Base-by-base conservation (phyloP, 208 protist species). In the Leishmania guyanensis region DNA sequence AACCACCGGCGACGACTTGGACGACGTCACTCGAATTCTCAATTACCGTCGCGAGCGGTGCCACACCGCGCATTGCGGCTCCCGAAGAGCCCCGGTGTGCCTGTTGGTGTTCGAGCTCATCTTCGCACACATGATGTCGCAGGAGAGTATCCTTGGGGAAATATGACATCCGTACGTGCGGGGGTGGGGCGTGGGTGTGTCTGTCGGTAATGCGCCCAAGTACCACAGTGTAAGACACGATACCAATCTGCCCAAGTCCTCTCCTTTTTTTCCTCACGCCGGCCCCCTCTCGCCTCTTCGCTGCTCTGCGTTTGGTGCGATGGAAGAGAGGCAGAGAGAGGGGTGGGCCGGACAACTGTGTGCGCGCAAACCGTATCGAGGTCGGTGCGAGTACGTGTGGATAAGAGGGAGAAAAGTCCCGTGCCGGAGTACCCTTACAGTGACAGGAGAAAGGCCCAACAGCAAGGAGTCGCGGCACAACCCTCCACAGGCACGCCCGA, bases 61-160 rank as follows among this genome's bases (percentile, higher is more conserved):
- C 22, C 14, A 46, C 20, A 3, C 48, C 17, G 46, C 20, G 69
- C 12, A 51, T 53, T 12, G 53, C 16, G 29, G 50, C 16, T 14
- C 29, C 26, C 2, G 72, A 22, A 16, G 48, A 64, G 29, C 9
- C 22, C n/a, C 56, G 22, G n/a, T 12, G n/a, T 5, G 70, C 20
- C 36, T 64, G 74, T 14, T 72, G 54, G 9, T 43, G 16, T 0
- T 80, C 33, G 54, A 58, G 51, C 14, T 79, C 81, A 22, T 77
- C 72, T 17, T 85, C 80, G 65, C 72, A 84, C 36, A 64, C 10
- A 36, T 71, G 79, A 68, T 85, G 77, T 33, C 81, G 66, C 3
- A 68, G 77, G 14, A 78, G 46, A 33, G 79, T 68, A 6, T 81
- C 82, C 54, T 81, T 75, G 22, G 82, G 60, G 1, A 66, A 58